These are phyloP conservation scores for Colletotrichum sublineola DNA, from an alignment of 2,329 filamentous ascomycete species.

Conservation along the genomic window DNA sequence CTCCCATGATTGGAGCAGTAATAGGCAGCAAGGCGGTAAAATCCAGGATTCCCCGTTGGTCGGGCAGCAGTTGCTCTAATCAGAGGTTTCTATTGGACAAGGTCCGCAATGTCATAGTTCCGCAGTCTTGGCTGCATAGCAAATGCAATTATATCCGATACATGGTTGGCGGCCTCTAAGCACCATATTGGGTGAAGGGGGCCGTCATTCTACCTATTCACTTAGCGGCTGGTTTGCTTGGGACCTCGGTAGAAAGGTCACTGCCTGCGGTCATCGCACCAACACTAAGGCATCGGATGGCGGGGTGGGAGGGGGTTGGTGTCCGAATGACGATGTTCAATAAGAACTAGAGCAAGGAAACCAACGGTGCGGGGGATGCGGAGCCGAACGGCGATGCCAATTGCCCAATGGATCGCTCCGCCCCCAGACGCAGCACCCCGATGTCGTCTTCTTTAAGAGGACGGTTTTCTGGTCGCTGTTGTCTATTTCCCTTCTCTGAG, in stretches of 20 bases:
- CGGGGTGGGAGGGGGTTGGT: neutral
- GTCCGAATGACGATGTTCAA: constrained; percentile 29
- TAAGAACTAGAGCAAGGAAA: neutral
- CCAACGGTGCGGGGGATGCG: constrained; percentile 36
- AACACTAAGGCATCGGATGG: neutral
- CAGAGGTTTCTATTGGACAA: too few species aligned
- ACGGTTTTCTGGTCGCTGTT: neutral
- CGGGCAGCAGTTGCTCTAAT: too few species aligned
- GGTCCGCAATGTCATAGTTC: too few species aligned
- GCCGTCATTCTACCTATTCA: too few species aligned
- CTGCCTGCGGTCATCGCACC: constrained; percentile 14
- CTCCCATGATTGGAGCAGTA: too few species aligned
- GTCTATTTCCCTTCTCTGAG: neutral
- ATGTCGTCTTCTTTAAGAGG: neutral
- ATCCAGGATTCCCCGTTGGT: too few species aligned
- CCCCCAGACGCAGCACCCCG: neutral
- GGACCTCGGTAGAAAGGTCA: constrained; percentile 17
- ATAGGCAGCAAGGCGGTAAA: too few species aligned
- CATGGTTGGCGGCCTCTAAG: too few species aligned
- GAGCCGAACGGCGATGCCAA: constrained; percentile 31
- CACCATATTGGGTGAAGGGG: too few species aligned
- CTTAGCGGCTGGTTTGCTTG: too few species aligned
- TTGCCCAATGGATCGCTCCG: constrained; percentile 13
- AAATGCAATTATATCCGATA: too few species aligned
- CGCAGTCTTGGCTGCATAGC: too few species aligned